Percentiles rank a stretch among this genome's conserved stretches.
Conservation (phyloP, 2,329 filamentous ascomycete species). For the Paraphoma chrysanthemicola region DNA sequence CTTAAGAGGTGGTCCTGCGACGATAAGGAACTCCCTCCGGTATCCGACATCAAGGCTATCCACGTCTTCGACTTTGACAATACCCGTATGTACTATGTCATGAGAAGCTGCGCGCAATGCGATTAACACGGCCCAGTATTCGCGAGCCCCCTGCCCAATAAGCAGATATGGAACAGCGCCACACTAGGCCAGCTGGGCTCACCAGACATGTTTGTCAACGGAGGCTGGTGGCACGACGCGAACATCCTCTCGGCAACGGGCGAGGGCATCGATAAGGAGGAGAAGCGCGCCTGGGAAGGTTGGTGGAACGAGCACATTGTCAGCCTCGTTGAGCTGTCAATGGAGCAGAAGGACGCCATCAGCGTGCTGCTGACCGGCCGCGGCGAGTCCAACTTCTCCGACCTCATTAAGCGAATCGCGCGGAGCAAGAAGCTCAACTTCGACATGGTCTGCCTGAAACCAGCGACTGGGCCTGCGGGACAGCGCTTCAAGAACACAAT, state of each 20-base stretch:
- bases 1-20: slow-evolving; percentile 85
- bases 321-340: slow-evolving; percentile 79
- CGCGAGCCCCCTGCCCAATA: slow-evolving; percentile 87
- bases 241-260: slow-evolving; percentile 87
- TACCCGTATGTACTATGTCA: slow-evolving; percentile 67
- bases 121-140: slow-evolving; percentile 68
- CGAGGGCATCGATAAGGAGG: slow-evolving; percentile 80
- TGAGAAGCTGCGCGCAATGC: neutral
- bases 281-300: slow-evolving; percentile 82
- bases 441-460: slow-evolving; percentile 88
- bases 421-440: slow-evolving; percentile 81
- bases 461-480: slow-evolving; percentile 78
- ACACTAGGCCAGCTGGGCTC: slow-evolving; percentile 80
- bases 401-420: slow-evolving; percentile 82
- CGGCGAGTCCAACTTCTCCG: slow-evolving; percentile 76
- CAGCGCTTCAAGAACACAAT: slow-evolving; percentile 84
- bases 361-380: slow-evolving; percentile 89
- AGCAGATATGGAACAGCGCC: slow-evolving; percentile 80
- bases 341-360: slow-evolving; percentile 82
- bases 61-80: slow-evolving; percentile 99
- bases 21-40: slow-evolving; percentile 74
- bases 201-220: slow-evolving; percentile 78
- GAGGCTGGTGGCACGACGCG: slow-evolving; percentile 97
- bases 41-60: slow-evolving; percentile 75
- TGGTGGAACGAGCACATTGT: slow-evolving; percentile 96